Percentiles rank a stretch among this genome's conserved stretches.
Conservation (phyloP, 805 yeast genomes). For the Wickerhamomyces silvicola region DNA sequence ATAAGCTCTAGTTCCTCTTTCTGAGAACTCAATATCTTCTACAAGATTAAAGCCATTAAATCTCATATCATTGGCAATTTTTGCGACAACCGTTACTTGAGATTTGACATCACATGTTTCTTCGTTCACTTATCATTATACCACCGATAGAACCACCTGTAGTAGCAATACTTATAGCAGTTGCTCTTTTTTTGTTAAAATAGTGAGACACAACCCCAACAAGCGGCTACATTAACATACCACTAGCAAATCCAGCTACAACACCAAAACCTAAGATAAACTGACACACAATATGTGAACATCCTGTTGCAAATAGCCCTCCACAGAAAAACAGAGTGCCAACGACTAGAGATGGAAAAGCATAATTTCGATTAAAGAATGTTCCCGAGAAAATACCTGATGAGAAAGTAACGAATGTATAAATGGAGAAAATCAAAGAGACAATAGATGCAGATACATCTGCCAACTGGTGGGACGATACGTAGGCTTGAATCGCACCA, state of each 20-base stretch:
- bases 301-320: conserved; percentile 56
- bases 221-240: conserved; percentile 54
- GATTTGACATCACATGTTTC: conserved; percentile 2
- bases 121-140: no score
- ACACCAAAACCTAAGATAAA: conserved; percentile 56
- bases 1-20: conserved; percentile 51
- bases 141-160: conserved; percentile 57
- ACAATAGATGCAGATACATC: conserved; percentile 41
- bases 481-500: conserved; percentile 63
- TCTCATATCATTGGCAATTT: neutral
- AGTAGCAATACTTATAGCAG: conserved; percentile 44
- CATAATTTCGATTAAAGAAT: conserved; percentile 58
- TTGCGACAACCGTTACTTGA: neutral
- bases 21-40: conserved; percentile 33
- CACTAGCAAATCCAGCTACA: conserved; percentile 51
- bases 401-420: conserved; percentile 44
- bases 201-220: conserved; percentile 61
- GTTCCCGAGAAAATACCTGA: conserved; percentile 52
- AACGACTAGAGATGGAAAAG: conserved; percentile 34
- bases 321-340: conserved; percentile 41
- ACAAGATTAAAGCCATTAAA: conserved; percentile 4
- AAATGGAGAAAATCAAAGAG: conserved; percentile 66
- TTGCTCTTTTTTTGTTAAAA: conserved; percentile 54
- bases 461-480: conserved; percentile 47
- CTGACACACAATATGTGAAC: conserved; percentile 47